These are phyloP conservation scores for Torulaspora pretoriensis DNA, from an alignment of 1,139 yeast genomes.

Conservation along the genomic window DNA sequence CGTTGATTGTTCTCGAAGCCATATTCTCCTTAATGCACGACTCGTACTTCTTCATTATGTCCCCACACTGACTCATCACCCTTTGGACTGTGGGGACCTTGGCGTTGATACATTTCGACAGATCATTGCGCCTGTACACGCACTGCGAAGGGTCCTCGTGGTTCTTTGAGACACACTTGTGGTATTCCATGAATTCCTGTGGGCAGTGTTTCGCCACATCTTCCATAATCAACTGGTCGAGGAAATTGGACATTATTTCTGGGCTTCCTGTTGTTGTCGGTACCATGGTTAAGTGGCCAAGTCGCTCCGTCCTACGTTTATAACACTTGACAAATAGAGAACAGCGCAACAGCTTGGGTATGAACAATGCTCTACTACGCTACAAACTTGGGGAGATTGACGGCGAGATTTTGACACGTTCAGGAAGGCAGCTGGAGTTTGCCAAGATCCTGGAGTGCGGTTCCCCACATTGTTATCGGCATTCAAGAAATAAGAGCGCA, in stretches of 20 bases:
- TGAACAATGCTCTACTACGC: conserved; percentile 10
- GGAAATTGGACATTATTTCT: conserved; percentile 18
- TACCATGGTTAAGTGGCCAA: not conserved
- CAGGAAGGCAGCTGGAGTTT: conserved; percentile 12
- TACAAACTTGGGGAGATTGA: conserved; percentile 11
- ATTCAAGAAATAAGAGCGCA: conserved; percentile 8
- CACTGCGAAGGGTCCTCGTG: conserved; percentile 35
- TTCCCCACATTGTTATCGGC: conserved; percentile 13
- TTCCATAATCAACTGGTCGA: conserved; percentile 29
- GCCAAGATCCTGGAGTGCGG: conserved; percentile 13
- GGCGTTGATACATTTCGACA: conserved; percentile 31
- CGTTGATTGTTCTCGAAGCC: conserved; percentile 23
- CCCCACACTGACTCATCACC: conserved; percentile 32
- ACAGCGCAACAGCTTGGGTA: not conserved
- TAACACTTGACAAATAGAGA: not conserved
- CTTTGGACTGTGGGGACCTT: conserved; percentile 37
- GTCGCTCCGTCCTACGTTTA: not conserved
- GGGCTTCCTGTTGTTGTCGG: not conserved
- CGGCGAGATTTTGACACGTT: conserved; percentile 1
- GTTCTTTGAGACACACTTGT: conserved; percentile 35
- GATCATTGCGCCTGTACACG: conserved; percentile 27
- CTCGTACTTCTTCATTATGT: conserved; percentile 32
- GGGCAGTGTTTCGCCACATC: conserved; percentile 38
- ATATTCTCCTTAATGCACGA: conserved; percentile 29
- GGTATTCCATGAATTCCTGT: conserved; percentile 34